These are phyloP conservation scores for Alternaria angustiovoidea DNA, from an alignment of 2,329 filamentous ascomycete genomes.

Conservation along the genomic window DNA sequence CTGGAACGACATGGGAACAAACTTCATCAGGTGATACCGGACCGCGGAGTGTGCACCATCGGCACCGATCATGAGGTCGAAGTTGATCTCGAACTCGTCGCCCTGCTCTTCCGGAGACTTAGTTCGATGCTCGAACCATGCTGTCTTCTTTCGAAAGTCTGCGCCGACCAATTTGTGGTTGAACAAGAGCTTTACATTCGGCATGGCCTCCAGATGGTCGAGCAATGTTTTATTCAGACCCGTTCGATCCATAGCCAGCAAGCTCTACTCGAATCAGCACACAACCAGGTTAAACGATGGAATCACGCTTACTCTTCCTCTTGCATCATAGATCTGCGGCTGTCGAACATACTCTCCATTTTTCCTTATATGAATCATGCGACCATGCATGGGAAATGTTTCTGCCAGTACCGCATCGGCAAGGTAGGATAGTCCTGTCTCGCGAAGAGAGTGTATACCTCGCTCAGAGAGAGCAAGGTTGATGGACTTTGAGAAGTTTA, in stretches of 20 bases:
- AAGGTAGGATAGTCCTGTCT: conserved; percentile 71
- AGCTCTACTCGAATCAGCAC: conserved; percentile 64
- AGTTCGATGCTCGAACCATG: conserved; percentile 79
- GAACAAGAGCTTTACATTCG: conserved; percentile 92
- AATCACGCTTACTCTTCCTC: conserved; percentile 74
- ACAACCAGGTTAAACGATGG: not conserved
- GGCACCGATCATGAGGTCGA: conserved; percentile 92
- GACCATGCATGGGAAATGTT: conserved; percentile 91
- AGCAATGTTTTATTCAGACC: conserved; percentile 84
- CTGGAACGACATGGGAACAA: conserved; percentile 84
- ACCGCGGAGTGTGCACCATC: conserved; percentile 94
- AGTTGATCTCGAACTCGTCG: conserved; percentile 79
- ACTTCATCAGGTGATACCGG: conserved; percentile 96
- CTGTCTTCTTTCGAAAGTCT: conserved; percentile 78
- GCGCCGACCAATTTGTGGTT: conserved; percentile 92
- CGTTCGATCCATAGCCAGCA: conserved; percentile 85
- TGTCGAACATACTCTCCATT: conserved; percentile 75
- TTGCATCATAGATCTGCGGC: conserved; percentile 88
- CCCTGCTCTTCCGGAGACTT: conserved; percentile 36
- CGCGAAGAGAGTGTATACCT: conserved; percentile 85
- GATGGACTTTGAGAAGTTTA: conserved; percentile 99
- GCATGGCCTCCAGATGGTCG: conserved; percentile 80
- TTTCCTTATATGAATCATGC: conserved; percentile 88
- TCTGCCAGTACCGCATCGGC: conserved; percentile 76
- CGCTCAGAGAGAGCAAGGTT: conserved; percentile 94